These are phyloP conservation scores for Sindora glabra DNA, from an alignment of 306 rosid species.

Conservation along the genomic window DNA sequence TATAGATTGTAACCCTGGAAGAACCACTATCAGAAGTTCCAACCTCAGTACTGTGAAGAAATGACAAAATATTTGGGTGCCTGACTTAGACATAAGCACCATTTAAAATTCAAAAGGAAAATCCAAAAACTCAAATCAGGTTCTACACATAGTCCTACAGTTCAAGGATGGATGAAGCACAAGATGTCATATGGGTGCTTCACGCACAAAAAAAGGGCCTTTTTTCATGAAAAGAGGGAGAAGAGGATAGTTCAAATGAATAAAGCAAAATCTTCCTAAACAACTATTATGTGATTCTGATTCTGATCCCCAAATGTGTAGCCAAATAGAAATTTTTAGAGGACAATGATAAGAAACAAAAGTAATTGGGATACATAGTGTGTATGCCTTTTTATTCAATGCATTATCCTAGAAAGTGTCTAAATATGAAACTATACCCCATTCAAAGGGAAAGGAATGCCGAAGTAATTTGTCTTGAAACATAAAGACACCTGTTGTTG, in stretches of 20 bases:
- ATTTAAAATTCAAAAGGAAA: neutral
- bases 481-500: no score
- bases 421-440: no score
- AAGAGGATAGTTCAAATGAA: neutral
- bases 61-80: constrained; percentile 94
- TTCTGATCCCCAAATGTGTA: no score
- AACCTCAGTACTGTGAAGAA: constrained; percentile 87
- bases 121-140: neutral
- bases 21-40: constrained; percentile 64
- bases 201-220: neutral
- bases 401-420: no score
- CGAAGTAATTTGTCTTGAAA: no score
- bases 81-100: constrained; percentile 63
- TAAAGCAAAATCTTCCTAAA: neutral
- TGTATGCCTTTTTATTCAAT: no score
- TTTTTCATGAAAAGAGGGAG: no score
- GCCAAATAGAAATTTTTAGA: no score
- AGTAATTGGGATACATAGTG: no score
- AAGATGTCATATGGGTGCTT: neutral
- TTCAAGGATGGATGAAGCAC: neutral
- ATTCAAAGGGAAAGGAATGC: no score
- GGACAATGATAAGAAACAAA: no score
- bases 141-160: neutral
- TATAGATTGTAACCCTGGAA: constrained; percentile 73
- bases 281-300: neutral